These are phyloP conservation scores for Rubroboletus pulcherrimus DNA, from an alignment of 768 basidiomycete genomes.

Conservation along the genomic window DNA sequence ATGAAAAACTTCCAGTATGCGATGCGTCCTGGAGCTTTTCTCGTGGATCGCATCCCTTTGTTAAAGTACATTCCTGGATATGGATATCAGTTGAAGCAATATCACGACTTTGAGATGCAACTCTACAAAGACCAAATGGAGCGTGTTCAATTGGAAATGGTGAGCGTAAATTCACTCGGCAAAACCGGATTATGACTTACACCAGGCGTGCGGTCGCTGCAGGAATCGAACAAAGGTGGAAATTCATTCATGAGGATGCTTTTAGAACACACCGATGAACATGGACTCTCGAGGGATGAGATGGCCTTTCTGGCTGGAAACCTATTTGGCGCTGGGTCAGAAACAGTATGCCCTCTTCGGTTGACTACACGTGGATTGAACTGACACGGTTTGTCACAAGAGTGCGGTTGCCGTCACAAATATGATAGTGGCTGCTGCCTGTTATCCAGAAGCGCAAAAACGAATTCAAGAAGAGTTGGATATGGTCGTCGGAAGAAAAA, in stretches of 20 bases:
- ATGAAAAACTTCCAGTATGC: slow-evolving; percentile 22
- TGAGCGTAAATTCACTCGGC: slow-evolving; percentile 6
- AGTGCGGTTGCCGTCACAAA: slow-evolving; percentile 50
- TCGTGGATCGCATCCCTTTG: slow-evolving; percentile 35
- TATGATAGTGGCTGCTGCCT: slow-evolving; percentile 51
- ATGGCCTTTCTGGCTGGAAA: slow-evolving; percentile 55
- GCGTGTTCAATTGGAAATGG: slow-evolving; percentile 43
- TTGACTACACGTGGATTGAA: too few species aligned
- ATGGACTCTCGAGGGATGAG: slow-evolving; percentile 48
- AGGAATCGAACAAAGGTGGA: slow-evolving; percentile 7
- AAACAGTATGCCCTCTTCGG: slow-evolving; percentile 34
- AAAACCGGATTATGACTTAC: background rate
- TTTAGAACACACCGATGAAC: slow-evolving; percentile 44
- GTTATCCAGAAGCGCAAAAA: slow-evolving; percentile 47
- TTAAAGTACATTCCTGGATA: slow-evolving; percentile 54
- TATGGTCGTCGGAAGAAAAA: slow-evolving; percentile 40
- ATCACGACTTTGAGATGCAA: slow-evolving; percentile 46
- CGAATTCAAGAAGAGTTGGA: slow-evolving; percentile 55
- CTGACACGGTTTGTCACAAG: slow-evolving; percentile 7
- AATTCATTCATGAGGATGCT: slow-evolving; percentile 49
- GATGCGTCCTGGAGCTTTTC: slow-evolving; percentile 32
- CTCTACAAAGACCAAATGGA: slow-evolving; percentile 49
- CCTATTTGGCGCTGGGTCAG: slow-evolving; percentile 58
- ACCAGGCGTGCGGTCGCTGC: too few species aligned
- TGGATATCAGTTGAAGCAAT: slow-evolving; percentile 45